A percentile compares a stretch with the other conserved stretches of the same genome.
phyloP scores from a whole-genome alignment of 2,329 filamentous ascomycete species.

The Seiridium cupressi region DNA sequence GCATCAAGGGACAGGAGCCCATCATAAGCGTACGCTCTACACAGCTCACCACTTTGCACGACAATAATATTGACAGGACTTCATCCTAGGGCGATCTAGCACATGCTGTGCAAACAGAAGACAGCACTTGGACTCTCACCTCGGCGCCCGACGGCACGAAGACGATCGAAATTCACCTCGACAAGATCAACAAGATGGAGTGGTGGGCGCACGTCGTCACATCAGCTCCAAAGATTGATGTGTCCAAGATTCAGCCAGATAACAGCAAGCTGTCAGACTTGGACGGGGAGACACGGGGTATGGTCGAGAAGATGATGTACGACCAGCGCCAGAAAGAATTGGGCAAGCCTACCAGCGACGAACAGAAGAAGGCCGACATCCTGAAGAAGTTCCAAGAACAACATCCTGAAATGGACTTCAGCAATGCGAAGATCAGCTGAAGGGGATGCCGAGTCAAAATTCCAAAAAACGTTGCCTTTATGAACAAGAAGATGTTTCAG shows the following conservation, averaged over 20 bases:
- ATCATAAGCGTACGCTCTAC: slow-evolving; percentile 52
- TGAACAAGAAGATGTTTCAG: not conserved
- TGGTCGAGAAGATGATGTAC: slow-evolving; percentile 99
- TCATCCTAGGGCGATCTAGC: slow-evolving; percentile 73
- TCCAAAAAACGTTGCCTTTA: too few species aligned
- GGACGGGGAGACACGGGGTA: slow-evolving; percentile 88
- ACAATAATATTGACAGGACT: not conserved
- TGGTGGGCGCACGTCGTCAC: slow-evolving; percentile 97
- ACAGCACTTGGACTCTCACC: slow-evolving; percentile 91
- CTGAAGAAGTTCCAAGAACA: slow-evolving; percentile 89
- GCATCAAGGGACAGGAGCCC: slow-evolving; percentile 83
- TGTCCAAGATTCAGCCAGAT: slow-evolving; percentile 91
- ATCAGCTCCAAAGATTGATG: slow-evolving; percentile 85
- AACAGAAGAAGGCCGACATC: slow-evolving; percentile 92
- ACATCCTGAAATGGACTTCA: slow-evolving; percentile 71
- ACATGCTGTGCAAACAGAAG: slow-evolving; percentile 75
- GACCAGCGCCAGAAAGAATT: slow-evolving; percentile 96
- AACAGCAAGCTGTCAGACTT: slow-evolving; percentile 88
- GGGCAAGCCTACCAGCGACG: slow-evolving; percentile 85
- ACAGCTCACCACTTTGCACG: too few species aligned
- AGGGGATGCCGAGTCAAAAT: not conserved
- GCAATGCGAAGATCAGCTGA: slow-evolving; percentile 65
- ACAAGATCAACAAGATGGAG: slow-evolving; percentile 95
- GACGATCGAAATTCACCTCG: slow-evolving; percentile 77
- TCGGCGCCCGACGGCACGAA: slow-evolving; percentile 67